These are phyloP conservation scores for Pascua sp. DNA, from an alignment of 1,284 basidiomycete genomes.

Conservation along the genomic window DNA sequence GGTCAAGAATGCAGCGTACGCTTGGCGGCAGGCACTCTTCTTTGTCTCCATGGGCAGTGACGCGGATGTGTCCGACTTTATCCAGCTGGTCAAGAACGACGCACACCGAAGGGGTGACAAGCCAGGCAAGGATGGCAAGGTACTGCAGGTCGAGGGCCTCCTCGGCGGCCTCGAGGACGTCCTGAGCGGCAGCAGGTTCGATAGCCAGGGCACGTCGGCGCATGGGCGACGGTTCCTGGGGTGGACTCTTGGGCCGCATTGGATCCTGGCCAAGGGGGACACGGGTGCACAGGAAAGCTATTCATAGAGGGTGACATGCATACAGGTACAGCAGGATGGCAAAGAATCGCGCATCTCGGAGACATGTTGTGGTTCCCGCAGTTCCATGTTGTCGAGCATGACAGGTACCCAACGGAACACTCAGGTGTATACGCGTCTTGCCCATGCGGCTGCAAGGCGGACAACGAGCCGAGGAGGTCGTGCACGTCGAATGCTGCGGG, in stretches of 20 bases:
- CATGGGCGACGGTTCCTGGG: not conserved
- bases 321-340: too few species aligned
- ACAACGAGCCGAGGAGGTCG: too few species aligned
- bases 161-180: slow-evolving; percentile 5
- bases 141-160: not conserved
- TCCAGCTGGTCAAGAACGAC: not conserved
- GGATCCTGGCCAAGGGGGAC: not conserved
- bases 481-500: too few species aligned
- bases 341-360: too few species aligned
- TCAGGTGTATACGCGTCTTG: too few species aligned
- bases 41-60: slow-evolving; percentile 1
- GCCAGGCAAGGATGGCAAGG: not conserved
- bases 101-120: not conserved
- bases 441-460: too few species aligned
- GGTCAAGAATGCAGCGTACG: slow-evolving; percentile 11
- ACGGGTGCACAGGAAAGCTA: too few species aligned
- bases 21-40: slow-evolving; percentile 11
- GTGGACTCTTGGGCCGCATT: slow-evolving; percentile 3
- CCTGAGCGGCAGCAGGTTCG: not conserved
- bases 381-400: too few species aligned
- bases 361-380: too few species aligned
- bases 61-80: not conserved
- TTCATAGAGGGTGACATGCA: too few species aligned
- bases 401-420: too few species aligned
- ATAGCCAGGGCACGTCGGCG: not conserved